Base-by-base conservation (phyloP, 345 rosid species). In the Euphorbia lathyris region DNA sequence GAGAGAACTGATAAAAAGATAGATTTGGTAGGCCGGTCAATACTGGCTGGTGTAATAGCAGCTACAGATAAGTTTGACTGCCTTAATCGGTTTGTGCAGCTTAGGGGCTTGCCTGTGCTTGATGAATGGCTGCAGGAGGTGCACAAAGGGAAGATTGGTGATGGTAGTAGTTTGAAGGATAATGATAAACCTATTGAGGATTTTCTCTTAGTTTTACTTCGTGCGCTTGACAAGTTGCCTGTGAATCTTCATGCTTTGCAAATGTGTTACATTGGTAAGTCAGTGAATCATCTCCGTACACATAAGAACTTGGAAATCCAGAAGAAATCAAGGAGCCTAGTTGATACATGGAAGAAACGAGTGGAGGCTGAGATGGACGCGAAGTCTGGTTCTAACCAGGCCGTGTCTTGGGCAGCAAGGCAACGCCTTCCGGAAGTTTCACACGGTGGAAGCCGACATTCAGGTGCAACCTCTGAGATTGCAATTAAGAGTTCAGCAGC, bases 71-170 rank as follows among this genome's bases (percentile, higher is more conserved):
- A 85, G 81, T 57, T 80, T 70, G 97, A 91, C 55, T 94, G 96
- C 75, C 97, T 94, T 50, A 76, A 73, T 72, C 77, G 72, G 58
- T 94, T 94, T 76, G 93, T 94, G 58, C 96, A 88, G 85, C 90
- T 84, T 7, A 87, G 74, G 83, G 98, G 98, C 43, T 80, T 91
- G 74, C 85, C 90, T 57, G 89, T 90, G 3, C 85, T 91, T 76
- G 98, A 94, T 81, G 98, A 88, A 60, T 94, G 98, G 98, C 90
- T 94, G 19, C 98, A 94, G 80, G 97, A 94, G 79, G 82, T 91
- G 65, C 98, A 91, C 63, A 91, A 83, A 77, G 96, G 97, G 70
- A 91, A 90, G 80, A 66, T 81, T 63, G 93, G 97, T 56, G 92
- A 92, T 78, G 85, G 72, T 75, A 52, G 80, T 58, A 72, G 90